These are phyloP conservation scores for Xylaria sp. DNA, from an alignment of 2,329 filamentous ascomycete genomes.

Conservation along the genomic window DNA sequence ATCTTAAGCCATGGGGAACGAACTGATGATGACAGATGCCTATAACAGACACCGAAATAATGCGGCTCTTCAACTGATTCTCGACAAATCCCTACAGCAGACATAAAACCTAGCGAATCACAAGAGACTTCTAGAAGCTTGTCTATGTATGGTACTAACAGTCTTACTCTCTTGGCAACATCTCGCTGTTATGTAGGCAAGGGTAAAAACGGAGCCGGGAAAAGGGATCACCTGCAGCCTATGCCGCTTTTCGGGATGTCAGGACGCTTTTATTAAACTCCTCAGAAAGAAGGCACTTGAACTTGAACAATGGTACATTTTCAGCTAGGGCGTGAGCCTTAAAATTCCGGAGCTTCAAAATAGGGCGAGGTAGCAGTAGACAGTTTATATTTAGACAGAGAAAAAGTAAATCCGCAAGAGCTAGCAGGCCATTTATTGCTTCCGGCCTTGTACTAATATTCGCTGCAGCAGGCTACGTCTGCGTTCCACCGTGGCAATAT, in stretches of 20 bases:
- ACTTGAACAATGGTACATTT: neutral
- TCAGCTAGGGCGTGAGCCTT: neutral
- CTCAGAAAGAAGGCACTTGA: neutral
- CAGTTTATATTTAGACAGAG: neutral
- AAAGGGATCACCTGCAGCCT: neutral
- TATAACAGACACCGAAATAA: slow-evolving; percentile 8
- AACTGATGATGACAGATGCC: slow-evolving; percentile 16
- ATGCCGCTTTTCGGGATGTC: neutral
- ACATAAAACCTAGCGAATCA: neutral
- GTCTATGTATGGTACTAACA: neutral
- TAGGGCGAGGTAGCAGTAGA: neutral
- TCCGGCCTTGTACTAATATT: neutral
- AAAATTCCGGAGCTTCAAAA: neutral
- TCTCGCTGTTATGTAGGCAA: neutral
- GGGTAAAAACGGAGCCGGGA: neutral
- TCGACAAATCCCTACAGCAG: no score
- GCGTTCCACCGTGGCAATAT: slow-evolving; percentile 3
- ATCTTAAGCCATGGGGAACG: neutral
- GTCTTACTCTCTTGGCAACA: slow-evolving; percentile 26
- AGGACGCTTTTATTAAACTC: neutral
- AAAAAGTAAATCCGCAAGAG: neutral
- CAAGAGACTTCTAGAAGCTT: neutral
- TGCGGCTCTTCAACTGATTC: slow-evolving; percentile 11
- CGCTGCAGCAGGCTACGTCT: slow-evolving; percentile 12
- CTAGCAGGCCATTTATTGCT: no score